Percentiles rank a stretch among this genome's conserved stretches.
phyloP scores from a whole-genome alignment of 495 filamentous ascomycete species.

The Annulohypoxylon moriforme region DNA sequence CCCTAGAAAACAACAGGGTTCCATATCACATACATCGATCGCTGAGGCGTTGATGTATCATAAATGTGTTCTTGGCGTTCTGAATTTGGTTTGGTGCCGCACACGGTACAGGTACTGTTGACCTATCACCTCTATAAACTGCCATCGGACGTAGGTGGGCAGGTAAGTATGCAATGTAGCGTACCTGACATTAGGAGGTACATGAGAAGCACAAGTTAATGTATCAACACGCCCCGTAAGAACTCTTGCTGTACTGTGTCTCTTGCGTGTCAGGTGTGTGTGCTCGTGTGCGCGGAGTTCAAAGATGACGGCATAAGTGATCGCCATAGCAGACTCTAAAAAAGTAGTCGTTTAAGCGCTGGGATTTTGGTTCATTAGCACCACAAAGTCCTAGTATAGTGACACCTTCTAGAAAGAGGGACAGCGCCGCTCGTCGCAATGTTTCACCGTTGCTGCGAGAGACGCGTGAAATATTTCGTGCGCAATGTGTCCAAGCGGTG shows the following conservation, averaged over 20 bases:
- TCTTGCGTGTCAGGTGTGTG: neutral
- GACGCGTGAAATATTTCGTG: neutral
- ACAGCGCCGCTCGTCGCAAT: neutral
- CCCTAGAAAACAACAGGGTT: neutral
- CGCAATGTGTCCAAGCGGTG: neutral
- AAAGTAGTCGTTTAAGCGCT: conserved; percentile 2
- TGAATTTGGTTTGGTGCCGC: neutral
- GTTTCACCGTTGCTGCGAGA: neutral
- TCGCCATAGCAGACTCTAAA: neutral
- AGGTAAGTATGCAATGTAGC: neutral
- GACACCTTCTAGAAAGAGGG: conserved; percentile 18
- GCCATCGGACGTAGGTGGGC: neutral
- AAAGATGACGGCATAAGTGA: conserved; percentile 11
- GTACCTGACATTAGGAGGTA: neutral
- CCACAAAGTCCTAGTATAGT: neutral
- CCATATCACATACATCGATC: neutral
- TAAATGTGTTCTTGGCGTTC: neutral
- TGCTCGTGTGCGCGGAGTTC: neutral
- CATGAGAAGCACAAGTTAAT: neutral
- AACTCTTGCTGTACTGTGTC: neutral
- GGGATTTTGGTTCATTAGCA: neutral
- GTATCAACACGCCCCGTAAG: neutral
- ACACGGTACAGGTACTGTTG: neutral
- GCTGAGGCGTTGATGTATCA: neutral
- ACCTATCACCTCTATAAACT: neutral